These are phyloP conservation scores for Nemophila menziesii DNA, from an alignment of 257 asterid species.

Conservation along the genomic window DNA sequence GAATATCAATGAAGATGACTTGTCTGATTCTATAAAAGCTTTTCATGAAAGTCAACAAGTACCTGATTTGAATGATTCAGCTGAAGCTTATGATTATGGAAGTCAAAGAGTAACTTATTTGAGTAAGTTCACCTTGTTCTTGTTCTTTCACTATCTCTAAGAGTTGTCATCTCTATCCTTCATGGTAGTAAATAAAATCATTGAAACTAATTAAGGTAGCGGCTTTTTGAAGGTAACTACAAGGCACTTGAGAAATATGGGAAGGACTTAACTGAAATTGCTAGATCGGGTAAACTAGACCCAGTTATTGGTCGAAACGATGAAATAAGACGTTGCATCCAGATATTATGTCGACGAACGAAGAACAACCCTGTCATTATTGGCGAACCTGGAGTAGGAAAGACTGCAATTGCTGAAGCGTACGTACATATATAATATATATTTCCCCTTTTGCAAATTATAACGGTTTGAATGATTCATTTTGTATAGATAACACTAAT, in stretches of 20 bases:
- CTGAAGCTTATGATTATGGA: too few species aligned
- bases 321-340: slow-evolving; percentile 93
- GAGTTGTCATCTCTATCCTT: too few species aligned
- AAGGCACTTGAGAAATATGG: slow-evolving; percentile 95
- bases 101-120: too few species aligned
- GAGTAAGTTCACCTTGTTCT: slow-evolving; percentile 34
- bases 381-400: slow-evolving; percentile 99
- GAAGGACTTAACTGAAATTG: slow-evolving; percentile 89
- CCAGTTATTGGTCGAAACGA: slow-evolving; percentile 99
- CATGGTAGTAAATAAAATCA: too few species aligned
- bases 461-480: too few species aligned
- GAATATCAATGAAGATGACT: slow-evolving; percentile 49
- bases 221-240: slow-evolving; percentile 60
- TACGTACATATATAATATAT: too few species aligned
- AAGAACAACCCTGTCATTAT: slow-evolving; percentile 96
- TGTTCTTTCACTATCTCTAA: slow-evolving; percentile 10
- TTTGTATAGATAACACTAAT: too few species aligned
- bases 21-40: slow-evolving; percentile 76
- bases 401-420: slow-evolving; percentile 99
- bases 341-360: slow-evolving; percentile 82
- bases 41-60: slow-evolving; percentile 90
- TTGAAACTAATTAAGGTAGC: too few species aligned
- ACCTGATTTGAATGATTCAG: too few species aligned
- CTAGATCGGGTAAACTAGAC: slow-evolving; percentile 91
- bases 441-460: too few species aligned